These are phyloP conservation scores for Hanseniaspora singularis DNA, from an alignment of 805 yeast species.

Conservation along the genomic window DNA sequence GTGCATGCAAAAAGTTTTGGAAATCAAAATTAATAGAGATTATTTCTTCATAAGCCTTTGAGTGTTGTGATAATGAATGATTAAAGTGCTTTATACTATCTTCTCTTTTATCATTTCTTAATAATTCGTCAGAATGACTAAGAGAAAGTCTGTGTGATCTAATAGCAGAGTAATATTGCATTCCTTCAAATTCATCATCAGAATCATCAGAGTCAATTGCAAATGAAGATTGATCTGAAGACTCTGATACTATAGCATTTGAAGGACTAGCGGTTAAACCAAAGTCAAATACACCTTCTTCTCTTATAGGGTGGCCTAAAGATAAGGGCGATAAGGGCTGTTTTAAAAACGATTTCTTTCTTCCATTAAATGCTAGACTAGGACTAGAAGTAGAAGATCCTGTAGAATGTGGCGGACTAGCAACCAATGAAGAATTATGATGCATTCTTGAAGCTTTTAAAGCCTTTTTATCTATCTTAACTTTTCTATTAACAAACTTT, in stretches of 20 bases:
- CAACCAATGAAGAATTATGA: not conserved
- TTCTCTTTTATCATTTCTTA: not conserved
- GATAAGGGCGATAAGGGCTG: constrained; percentile 7
- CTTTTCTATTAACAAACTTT: constrained; percentile 2
- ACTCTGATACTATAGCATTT: not conserved
- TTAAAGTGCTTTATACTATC: not conserved
- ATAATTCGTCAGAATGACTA: constrained; percentile 3
- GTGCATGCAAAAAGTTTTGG: not conserved
- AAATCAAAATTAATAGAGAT: constrained; percentile 3
- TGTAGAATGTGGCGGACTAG: not conserved
- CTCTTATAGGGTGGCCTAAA: not conserved
- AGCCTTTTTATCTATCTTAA: not conserved
- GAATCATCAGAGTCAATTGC: not conserved
- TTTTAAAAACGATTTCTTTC: constrained; percentile 8
- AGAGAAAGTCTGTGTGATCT: constrained; percentile 14
- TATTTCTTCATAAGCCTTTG: not conserved
- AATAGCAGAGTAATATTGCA: not conserved
- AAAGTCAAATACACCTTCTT: not conserved
- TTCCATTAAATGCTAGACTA: too few relatives aligned
- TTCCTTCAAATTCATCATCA: constrained; percentile 5
- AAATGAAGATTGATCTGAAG: constrained; percentile 4
- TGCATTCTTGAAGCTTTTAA: too few relatives aligned
- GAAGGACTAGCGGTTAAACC: too few relatives aligned
- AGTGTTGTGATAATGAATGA: not conserved
- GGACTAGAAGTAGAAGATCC: not conserved